A percentile compares a stretch with the other conserved stretches of the same genome.
These are phyloP conservation scores for Coemansia sp. DNA, from an alignment of 192 early-diverging fungal species.

Conservation along the genomic window DNA sequence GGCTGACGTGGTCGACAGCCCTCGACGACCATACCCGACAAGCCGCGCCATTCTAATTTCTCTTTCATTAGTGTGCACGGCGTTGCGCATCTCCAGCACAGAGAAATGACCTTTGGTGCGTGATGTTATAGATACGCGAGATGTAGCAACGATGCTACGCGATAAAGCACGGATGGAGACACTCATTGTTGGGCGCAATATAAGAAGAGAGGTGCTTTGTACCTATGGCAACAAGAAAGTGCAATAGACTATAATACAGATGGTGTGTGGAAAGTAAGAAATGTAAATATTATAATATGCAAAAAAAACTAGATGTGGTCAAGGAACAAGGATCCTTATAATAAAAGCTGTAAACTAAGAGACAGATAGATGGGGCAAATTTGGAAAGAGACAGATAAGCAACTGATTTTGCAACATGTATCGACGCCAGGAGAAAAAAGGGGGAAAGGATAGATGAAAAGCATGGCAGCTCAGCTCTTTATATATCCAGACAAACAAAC, in stretches of 20 bases:
- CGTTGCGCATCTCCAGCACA: neutral
- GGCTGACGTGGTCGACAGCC: conserved; percentile 32
- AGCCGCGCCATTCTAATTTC: neutral
- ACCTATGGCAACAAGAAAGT: neutral
- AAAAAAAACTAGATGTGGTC: neutral
- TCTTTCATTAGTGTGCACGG: neutral
- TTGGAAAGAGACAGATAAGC: too few species aligned
- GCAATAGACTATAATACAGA: neutral
- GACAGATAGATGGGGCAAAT: neutral
- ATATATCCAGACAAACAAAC: neutral
- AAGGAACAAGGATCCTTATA: neutral
- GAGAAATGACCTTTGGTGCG: neutral
- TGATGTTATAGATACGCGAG: neutral
- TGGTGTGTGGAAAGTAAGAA: conserved; percentile 1
- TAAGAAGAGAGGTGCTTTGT: neutral
- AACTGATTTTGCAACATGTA: too few species aligned
- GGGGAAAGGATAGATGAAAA: neutral
- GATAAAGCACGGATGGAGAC: conserved; percentile 19
- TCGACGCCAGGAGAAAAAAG: too few species aligned
- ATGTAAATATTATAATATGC: neutral
- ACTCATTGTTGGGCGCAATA: conserved; percentile 26
- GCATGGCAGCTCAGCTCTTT: neutral
- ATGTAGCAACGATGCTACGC: conserved; percentile 20
- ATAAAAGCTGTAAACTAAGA: neutral
- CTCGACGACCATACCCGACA: conserved; percentile 6